A percentile compares a stretch with the other conserved stretches of the same genome.
Conservation (phyloP, 176 grass and related monocot species). For the Lolium multiflorum region DNA sequence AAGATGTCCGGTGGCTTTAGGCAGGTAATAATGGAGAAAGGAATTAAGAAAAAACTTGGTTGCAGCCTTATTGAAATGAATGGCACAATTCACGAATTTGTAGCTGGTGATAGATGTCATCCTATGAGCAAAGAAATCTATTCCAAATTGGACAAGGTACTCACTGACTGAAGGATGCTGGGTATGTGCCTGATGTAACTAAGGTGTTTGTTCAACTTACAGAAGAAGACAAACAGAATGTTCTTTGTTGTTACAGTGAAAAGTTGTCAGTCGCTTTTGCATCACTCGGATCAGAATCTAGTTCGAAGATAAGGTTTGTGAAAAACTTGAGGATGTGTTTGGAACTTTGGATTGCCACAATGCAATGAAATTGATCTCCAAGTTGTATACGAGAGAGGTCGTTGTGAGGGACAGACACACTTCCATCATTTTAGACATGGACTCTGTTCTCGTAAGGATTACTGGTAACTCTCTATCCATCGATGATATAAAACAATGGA, state of each 20-base stretch:
- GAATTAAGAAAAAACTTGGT: conserved; percentile 76
- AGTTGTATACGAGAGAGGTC: conserved; percentile 60
- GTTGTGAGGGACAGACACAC: conserved; percentile 66
- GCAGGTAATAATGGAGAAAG: conserved; percentile 66
- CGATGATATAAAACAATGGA: not conserved
- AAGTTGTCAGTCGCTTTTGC: conserved; percentile 77
- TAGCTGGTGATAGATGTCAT: conserved; percentile 71
- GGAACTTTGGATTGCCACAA: conserved; percentile 74
- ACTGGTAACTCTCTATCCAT: conserved; percentile 51
- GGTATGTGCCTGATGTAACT: conserved; percentile 59
- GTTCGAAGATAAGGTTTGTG: conserved; percentile 49
- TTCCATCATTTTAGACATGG: conserved; percentile 68
- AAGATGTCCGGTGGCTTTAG: conserved; percentile 49
- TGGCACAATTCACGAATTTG: conserved; percentile 71
- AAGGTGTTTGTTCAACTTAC: conserved; percentile 58
- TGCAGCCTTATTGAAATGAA: conserved; percentile 85
- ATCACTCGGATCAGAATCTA: conserved; percentile 54
- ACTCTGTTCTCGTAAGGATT: conserved; percentile 70
- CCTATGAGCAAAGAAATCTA: conserved; percentile 58
- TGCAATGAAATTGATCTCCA: conserved; percentile 62
- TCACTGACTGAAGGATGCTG: conserved; percentile 49
- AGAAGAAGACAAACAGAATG: conserved; percentile 54
- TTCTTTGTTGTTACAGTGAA: conserved; percentile 66
- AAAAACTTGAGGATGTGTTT: conserved; percentile 79
- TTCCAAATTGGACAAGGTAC: conserved; percentile 58